A percentile compares a stretch with the other conserved stretches of the same genome.
phyloP scores from a whole-genome alignment of 805 yeast genomes.

The Suhomyces prunicola region DNA sequence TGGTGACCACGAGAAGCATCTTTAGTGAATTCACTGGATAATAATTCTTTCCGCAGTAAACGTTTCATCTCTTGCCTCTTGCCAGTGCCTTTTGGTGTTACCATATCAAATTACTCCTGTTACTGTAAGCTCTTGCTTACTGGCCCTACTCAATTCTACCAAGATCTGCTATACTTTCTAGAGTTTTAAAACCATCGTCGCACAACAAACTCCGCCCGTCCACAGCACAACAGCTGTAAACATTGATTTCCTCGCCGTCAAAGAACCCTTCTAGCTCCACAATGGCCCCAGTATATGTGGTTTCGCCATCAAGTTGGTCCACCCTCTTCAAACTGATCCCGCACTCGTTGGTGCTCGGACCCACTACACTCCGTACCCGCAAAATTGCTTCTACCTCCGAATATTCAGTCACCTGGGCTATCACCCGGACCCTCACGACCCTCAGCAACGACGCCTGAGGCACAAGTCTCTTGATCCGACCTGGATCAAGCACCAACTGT shows the following conservation, averaged over 20 bases:
- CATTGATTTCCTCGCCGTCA: constrained; percentile 24
- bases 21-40: too few species aligned
- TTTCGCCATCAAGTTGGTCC: constrained; percentile 5
- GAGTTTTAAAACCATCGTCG: not conserved
- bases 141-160: not conserved
- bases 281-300: constrained; percentile 20
- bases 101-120: too few species aligned
- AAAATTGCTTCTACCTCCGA: not conserved
- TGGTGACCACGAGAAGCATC: too few species aligned
- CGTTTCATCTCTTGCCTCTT: not conserved
- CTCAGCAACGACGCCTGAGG: constrained; percentile 2
- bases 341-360: constrained; percentile 1
- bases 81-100: too few species aligned
- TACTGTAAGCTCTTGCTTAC: too few species aligned
- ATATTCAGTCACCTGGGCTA: constrained; percentile 6
- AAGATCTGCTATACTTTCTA: not conserved
- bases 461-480: not conserved
- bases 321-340: not conserved
- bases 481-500: constrained; percentile 5
- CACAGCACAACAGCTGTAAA: constrained; percentile 20
- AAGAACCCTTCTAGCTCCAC: constrained; percentile 30
- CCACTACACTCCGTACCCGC: constrained; percentile 2
- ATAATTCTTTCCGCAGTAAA: too few species aligned
- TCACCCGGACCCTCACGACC: constrained; percentile 4
- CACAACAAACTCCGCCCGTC: constrained; percentile 13